Base-by-base conservation (phyloP, 2,329 filamentous ascomycete genomes). In the Atkinsonella texensis region DNA sequence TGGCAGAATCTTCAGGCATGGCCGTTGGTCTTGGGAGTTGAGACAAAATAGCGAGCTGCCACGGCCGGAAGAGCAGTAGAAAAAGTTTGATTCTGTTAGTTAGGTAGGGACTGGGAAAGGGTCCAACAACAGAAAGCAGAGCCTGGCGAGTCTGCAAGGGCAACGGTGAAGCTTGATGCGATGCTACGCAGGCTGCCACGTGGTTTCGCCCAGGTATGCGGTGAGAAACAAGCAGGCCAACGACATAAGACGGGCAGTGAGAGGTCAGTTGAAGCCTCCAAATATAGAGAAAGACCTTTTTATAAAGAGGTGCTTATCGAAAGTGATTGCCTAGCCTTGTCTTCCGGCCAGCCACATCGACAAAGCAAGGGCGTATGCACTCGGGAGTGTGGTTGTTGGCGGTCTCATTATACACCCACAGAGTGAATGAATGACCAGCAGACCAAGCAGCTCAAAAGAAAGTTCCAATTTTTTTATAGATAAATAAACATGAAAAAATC, bases 1-100 rank as follows among this genome's bases (percentile, higher is more conserved):
- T 46, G 41, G 32, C 13, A 12, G 53, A 23, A 18, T 60, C 53
- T 50, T 56, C 56, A 41, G 56, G 33, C 59, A 61, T 61, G 46
- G 32, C 35, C 20, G n/a, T 31, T 46, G 46, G 41, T 13, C 20
- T 20, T 32, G 23, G 3, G n/a, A 7, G 20, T 23, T 10, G 48
- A 49, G 17, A 49, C 23, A 38, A 49, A 33, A 35, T 38, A 32
- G 31, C 39, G 28, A 45, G 13, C 17, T 23, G 20, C 15, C 15
- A 33, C 39, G n/a, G 28, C 47, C 12, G 23, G 13, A 13, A 35
- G 15, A 43, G 18, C 7, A 18, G 48, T 31, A 18, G 13, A n/a
- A 45, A 2, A 32, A 44, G 31, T 9, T 18, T 7, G 39, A 44
- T 18, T n/a, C 7, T 23, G 2, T 33, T 46, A 40, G 28, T 28